Evolutionary conservation across 1,139 yeast genomes (phyloP).

Genomic region (Candida sp.): DNA sequence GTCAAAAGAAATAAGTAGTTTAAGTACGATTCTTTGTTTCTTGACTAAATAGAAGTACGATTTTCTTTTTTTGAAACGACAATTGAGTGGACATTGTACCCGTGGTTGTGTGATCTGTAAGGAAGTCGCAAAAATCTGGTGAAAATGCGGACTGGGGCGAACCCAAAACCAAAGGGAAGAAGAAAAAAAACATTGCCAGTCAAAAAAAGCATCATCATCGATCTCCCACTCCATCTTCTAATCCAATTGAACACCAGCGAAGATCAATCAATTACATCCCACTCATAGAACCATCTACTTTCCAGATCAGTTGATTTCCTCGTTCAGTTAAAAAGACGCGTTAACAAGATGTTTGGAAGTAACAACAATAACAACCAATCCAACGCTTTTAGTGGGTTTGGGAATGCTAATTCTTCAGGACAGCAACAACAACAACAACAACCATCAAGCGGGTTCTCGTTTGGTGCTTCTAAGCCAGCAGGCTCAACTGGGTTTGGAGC

Average conservation of each 20-base stretch:
- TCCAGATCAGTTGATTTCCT: neutral
- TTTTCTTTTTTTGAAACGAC: too few species aligned
- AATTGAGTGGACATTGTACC: too few species aligned
- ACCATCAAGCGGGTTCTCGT: conserved; percentile 6
- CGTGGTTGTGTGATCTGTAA: too few species aligned
- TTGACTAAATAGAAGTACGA: too few species aligned
- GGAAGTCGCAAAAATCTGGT: too few species aligned
- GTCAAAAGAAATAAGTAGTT: conserved; percentile 50
- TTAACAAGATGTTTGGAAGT: conserved; percentile 8
- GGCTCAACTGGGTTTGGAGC: conserved; percentile 17
- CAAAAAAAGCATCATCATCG: neutral
- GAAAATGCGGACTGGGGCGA: too few species aligned
- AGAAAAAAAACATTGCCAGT: neutral
- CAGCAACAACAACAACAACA: neutral
- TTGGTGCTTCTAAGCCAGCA: conserved; percentile 21
- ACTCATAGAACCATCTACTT: neutral
- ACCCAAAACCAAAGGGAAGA: neutral
- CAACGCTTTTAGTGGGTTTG: conserved; percentile 9
- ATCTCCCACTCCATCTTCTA: neutral
- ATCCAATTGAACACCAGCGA: neutral
- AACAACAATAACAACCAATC: conserved; percentile 1
- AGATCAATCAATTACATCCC: neutral
- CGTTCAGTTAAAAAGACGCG: neutral
- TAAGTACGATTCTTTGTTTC: neutral
- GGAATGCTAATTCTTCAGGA: conserved; percentile 9